These are phyloP conservation scores for Kodamaea jinghongensis DNA, from an alignment of 805 yeast genomes.

Conservation along the genomic window DNA sequence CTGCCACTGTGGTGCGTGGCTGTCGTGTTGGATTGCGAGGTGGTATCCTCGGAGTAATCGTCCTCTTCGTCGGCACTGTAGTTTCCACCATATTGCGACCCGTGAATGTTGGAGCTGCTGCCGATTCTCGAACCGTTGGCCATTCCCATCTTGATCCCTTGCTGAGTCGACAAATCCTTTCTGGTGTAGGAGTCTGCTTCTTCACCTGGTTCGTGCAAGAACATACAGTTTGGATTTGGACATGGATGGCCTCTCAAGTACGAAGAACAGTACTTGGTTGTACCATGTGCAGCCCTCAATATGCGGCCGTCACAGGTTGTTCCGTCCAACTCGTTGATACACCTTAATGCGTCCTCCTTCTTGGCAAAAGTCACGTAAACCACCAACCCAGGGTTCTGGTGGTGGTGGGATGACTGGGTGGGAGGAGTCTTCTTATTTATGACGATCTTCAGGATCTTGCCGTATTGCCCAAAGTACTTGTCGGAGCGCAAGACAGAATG, in stretches of 20 bases:
- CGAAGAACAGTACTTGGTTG: conserved; percentile 97
- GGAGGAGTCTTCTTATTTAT: conserved; percentile 73
- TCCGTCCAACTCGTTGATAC: conserved; percentile 91
- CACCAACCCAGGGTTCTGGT: conserved; percentile 76
- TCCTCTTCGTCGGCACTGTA: conserved; percentile 15
- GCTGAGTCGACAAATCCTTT: conserved; percentile 78
- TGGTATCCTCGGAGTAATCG: conserved; percentile 7
- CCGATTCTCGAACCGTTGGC: conserved; percentile 13
- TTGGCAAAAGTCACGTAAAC: conserved; percentile 91
- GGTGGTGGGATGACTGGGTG: conserved; percentile 30
- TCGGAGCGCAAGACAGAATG: conserved; percentile 82
- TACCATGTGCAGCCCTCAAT: conserved; percentile 94
- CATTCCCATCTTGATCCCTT: conserved; percentile 51
- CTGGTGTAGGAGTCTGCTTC: conserved; percentile 96
- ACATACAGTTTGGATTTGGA: conserved; percentile 99
- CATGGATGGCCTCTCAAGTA: conserved; percentile 93
- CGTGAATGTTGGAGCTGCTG: conserved; percentile 20
- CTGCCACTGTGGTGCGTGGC: not conserved
- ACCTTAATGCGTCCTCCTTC: conserved; percentile 92
- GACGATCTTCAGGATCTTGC: conserved; percentile 90
- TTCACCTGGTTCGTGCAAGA: conserved; percentile 98
- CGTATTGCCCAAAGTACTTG: conserved; percentile 97
- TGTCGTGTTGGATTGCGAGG: not conserved
- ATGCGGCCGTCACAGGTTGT: conserved; percentile 88
- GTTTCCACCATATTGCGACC: conserved; percentile 8